Percentiles rank a stretch among this genome's conserved stretches.
Evolutionary conservation across 1,284 basidiomycete genomes (phyloP).

Genomic region (Fistulinella staudtii): DNA sequence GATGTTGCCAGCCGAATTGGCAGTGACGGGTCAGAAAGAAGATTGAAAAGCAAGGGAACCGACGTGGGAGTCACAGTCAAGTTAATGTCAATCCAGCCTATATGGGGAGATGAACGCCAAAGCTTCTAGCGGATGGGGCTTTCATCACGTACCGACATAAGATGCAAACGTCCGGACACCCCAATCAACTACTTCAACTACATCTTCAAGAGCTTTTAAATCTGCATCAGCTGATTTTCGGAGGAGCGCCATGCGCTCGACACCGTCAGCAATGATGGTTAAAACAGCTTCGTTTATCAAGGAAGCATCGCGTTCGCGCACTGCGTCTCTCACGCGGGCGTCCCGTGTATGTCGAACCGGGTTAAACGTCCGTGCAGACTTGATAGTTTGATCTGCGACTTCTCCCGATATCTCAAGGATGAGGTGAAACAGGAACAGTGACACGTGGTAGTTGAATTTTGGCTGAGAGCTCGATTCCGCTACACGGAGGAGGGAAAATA

Average conservation of each 20-base stretch:
- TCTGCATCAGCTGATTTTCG: slow-evolving; percentile 46
- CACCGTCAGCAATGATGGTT: slow-evolving; percentile 75
- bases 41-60: slow-evolving; percentile 79
- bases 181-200: slow-evolving; percentile 83
- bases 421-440: slow-evolving; percentile 83
- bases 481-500: slow-evolving; percentile 72
- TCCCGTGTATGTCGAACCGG: slow-evolving; percentile 74
- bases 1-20: slow-evolving; percentile 84
- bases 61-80: slow-evolving; percentile 91
- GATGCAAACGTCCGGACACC: slow-evolving; percentile 89
- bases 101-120: slow-evolving; percentile 10
- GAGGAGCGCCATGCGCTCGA: slow-evolving; percentile 54
- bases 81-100: slow-evolving; percentile 98
- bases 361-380: slow-evolving; percentile 73
- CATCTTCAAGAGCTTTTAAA: slow-evolving; percentile 53
- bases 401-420: slow-evolving; percentile 90
- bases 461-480: slow-evolving; percentile 50
- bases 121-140: background rate
- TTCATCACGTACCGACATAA: slow-evolving; percentile 78
- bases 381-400: slow-evolving; percentile 88
- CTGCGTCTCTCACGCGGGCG: slow-evolving; percentile 80
- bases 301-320: slow-evolving; percentile 85
- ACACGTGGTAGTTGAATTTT: slow-evolving; percentile 75
- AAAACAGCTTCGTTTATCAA: slow-evolving; percentile 86
- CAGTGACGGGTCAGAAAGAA: slow-evolving; percentile 78